A percentile compares a stretch with the other conserved stretches of the same genome.
phyloP scores from a whole-genome alignment of 441 rosid genomes.

The Erodium chrysanthum region DNA sequence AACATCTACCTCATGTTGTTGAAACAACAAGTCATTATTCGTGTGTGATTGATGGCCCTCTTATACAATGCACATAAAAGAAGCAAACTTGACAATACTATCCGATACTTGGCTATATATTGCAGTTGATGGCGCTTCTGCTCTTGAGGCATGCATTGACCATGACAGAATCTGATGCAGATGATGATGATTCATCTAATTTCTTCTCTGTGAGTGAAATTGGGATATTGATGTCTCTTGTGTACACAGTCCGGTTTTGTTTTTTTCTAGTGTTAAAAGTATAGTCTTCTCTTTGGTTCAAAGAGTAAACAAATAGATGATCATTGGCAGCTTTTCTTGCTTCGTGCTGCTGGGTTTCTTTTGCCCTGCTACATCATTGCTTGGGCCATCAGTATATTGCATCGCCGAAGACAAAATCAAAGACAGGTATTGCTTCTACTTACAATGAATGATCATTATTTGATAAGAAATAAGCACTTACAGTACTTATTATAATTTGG shows the following conservation, averaged over 20 bases:
- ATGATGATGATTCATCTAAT: constrained; percentile 40
- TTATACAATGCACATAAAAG: neutral
- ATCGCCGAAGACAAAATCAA: constrained; percentile 76
- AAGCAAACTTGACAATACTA: neutral
- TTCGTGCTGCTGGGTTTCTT: constrained; percentile 24
- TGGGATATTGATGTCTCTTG: constrained; percentile 5
- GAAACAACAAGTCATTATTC: neutral
- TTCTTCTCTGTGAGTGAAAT: constrained; percentile 59
- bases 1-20: neutral
- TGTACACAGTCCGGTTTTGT: neutral
- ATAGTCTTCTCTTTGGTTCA: neutral
- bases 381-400: constrained; percentile 88
- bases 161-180: constrained; percentile 53
- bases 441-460: neutral
- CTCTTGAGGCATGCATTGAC: constrained; percentile 68
- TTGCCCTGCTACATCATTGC: constrained; percentile 48
- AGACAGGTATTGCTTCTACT: constrained; percentile 50
- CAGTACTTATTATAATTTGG: constrained; percentile 13
- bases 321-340: constrained; percentile 38
- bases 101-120: constrained; percentile 12
- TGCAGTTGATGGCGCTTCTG: constrained; percentile 74
- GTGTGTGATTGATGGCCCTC: neutral
- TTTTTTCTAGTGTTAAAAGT: neutral
- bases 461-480: neutral
- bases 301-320: neutral